Conservation (phyloP, 2,329 filamentous ascomycete genomes). For the Fusarium phyllophilum region DNA sequence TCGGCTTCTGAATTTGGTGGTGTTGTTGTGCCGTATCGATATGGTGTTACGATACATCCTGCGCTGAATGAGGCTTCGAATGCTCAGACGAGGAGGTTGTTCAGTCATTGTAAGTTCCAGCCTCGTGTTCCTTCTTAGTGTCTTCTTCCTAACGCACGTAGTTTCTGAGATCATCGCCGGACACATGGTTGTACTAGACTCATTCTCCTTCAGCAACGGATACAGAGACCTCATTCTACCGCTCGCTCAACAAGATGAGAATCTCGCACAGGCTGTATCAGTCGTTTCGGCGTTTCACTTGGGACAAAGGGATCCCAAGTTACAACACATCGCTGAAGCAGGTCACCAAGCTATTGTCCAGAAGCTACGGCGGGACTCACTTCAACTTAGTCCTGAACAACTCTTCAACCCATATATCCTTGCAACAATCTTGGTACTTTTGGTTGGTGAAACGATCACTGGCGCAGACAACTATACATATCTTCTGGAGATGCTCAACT, state of each 20-base stretch:
- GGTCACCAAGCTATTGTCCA: constrained; percentile 51
- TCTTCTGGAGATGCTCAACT: constrained; percentile 51
- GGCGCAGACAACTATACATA: constrained; percentile 52
- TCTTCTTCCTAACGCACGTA: constrained; percentile 1
- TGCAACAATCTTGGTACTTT: constrained; percentile 51
- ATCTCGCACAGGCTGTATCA: constrained; percentile 50
- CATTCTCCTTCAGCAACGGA: constrained; percentile 45
- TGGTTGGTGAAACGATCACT: constrained; percentile 55
- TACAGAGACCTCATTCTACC: constrained; percentile 53
- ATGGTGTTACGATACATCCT: constrained; percentile 19
- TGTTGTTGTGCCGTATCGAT: constrained; percentile 2
- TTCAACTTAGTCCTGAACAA: constrained; percentile 40
- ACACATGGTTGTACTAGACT: constrained; percentile 54
- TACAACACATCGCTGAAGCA: constrained; percentile 47
- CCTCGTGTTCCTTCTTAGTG: fast-evolving
- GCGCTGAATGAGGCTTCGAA: constrained; percentile 42
- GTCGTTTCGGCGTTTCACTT: constrained; percentile 54
- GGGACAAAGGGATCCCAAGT: constrained; percentile 44
- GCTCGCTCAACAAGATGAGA: constrained; percentile 51
- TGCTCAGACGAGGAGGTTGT: constrained; percentile 48
- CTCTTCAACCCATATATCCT: constrained; percentile 51
- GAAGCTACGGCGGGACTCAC: constrained; percentile 47
- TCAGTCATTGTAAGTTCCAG: constrained; percentile 47
- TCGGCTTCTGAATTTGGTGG: neutral
- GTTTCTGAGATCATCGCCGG: constrained; percentile 51